A percentile compares a stretch with the other conserved stretches of the same genome.
Conservation (phyloP, 331 rosid species). For the Malus hybrid region DNA sequence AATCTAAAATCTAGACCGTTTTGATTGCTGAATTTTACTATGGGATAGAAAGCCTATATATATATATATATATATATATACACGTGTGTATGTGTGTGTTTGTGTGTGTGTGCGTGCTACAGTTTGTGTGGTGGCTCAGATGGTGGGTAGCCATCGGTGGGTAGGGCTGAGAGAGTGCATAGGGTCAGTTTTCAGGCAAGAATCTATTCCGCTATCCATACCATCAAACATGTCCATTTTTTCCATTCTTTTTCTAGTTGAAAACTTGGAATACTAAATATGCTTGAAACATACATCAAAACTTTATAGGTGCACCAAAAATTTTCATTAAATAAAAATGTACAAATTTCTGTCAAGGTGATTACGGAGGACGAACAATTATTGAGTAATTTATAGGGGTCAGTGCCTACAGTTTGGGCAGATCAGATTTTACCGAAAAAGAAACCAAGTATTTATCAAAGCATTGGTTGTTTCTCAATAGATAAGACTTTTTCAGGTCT, state of each 20-base stretch:
- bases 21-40: no score
- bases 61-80: no score
- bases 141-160: no score
- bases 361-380: not conserved
- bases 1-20: no score
- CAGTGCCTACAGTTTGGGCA: not conserved
- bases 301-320: not conserved
- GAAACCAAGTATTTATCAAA: not conserved
- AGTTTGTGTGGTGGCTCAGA: no score
- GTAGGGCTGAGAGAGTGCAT: no score
- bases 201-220: not conserved
- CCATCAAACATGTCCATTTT: not conserved
- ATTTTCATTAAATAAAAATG: not conserved
- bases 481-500: not conserved
- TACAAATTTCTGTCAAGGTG: not conserved
- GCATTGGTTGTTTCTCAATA: not conserved
- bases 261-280: not conserved
- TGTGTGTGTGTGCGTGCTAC: no score
- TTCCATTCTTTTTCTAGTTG: not conserved
- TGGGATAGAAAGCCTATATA: no score
- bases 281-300: not conserved
- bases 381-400: not conserved
- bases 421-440: not conserved
- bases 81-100: no score
- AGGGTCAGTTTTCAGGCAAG: not conserved